Evolutionary conservation across 495 filamentous ascomycete species (phyloP).

Genomic region (Penicillium angulare): DNA sequence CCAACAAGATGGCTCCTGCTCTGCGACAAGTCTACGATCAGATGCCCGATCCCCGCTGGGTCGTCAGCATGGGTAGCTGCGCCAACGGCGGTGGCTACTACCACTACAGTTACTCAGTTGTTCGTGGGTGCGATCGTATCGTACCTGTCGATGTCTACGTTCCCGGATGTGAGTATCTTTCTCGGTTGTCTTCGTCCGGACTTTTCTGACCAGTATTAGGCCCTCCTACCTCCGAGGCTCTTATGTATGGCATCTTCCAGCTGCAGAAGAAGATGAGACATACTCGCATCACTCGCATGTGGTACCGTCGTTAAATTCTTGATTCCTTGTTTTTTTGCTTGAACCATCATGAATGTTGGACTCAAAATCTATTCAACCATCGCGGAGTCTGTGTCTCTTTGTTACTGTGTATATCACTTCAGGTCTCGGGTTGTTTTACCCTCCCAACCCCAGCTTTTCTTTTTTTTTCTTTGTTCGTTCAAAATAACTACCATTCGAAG

Average conservation of each 20-base stretch:
- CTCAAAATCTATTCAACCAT: conserved; percentile 19
- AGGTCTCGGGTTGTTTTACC: neutral
- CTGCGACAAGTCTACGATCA: conserved; percentile 96
- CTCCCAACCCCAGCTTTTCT: neutral
- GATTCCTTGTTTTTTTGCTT: conserved; percentile 5
- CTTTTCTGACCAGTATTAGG: conserved; percentile 30
- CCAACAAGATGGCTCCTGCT: conserved; percentile 97
- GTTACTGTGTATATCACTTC: conserved; percentile 28
- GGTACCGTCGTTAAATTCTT: conserved; percentile 43
- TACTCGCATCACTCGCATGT: conserved; percentile 59
- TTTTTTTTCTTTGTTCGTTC: conserved; percentile 1
- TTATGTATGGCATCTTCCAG: conserved; percentile 95
- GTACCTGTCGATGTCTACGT: conserved; percentile 97
- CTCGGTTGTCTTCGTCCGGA: neutral
- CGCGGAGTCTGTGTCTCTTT: conserved; percentile 21
- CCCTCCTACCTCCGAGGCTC: conserved; percentile 85
- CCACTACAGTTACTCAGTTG: conserved; percentile 93
- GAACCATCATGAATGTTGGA: conserved; percentile 18
- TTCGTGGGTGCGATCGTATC: conserved; percentile 88
- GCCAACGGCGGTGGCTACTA: conserved; percentile 97
- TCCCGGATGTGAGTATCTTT: conserved; percentile 65
- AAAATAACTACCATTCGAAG: neutral
- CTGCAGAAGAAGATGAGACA: conserved; percentile 92
- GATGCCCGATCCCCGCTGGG: conserved; percentile 97
- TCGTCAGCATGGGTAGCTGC: conserved; percentile 91